A percentile compares a stretch with the other conserved stretches of the same genome.
These are phyloP conservation scores for Pseudonectria buxi DNA, from an alignment of 2,329 filamentous ascomycete genomes.

Conservation along the genomic window DNA sequence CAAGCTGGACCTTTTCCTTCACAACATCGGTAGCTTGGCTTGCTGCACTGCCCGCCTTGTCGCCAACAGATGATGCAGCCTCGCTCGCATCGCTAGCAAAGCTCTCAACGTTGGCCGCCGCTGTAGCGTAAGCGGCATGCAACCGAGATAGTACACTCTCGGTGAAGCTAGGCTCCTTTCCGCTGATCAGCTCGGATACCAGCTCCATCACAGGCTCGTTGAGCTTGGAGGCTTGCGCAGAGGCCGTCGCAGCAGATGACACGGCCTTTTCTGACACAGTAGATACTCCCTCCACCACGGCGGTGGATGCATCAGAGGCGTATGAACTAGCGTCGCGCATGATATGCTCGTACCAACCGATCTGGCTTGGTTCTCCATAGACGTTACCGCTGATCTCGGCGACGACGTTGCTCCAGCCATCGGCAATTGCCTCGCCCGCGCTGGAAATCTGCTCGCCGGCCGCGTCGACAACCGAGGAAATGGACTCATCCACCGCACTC, in stretches of 20 bases:
- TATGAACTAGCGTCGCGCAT: conserved; percentile 47
- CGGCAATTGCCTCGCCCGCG: conserved; percentile 32
- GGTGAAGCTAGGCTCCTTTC: conserved; percentile 73
- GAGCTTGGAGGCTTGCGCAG: conserved; percentile 53
- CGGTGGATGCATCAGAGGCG: conserved; percentile 52
- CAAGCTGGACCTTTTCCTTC: conserved; percentile 30
- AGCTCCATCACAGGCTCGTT: conserved; percentile 65
- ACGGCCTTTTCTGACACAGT: conserved; percentile 38
- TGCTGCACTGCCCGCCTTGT: conserved; percentile 31
- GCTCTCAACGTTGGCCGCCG: conserved; percentile 47
- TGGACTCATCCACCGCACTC: conserved; percentile 31
- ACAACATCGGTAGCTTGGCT: conserved; percentile 37
- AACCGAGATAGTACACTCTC: conserved; percentile 72
- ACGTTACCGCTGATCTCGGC: conserved; percentile 61
- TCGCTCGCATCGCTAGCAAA: conserved; percentile 28
- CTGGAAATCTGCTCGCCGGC: conserved; percentile 32
- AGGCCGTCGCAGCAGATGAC: conserved; percentile 53
- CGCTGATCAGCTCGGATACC: conserved; percentile 68
- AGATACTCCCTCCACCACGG: conserved; percentile 28
- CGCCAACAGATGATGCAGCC: conserved; percentile 27
- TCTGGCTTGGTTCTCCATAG: conserved; percentile 59
- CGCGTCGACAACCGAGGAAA: conserved; percentile 39
- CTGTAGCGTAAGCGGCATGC: conserved; percentile 64
- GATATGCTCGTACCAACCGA: conserved; percentile 47
- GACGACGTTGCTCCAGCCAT: conserved; percentile 39